A percentile compares a stretch with the other conserved stretches of the same genome.
Conservation (phyloP, 257 asterid species). For the Rehmannia glutinosa region DNA sequence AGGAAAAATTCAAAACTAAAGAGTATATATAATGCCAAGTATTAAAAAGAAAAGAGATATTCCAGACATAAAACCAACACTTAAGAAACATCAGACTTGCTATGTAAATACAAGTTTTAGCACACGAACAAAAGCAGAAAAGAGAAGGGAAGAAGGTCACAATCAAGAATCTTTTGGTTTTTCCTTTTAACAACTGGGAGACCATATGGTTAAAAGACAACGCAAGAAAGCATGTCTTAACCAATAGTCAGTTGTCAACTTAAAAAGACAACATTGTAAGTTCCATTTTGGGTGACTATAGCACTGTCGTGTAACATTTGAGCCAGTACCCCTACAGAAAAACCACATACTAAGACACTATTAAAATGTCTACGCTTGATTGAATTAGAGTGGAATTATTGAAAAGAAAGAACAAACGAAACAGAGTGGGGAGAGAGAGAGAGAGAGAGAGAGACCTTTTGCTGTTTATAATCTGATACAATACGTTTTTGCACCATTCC, state of each 20-base stretch:
- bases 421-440: not conserved
- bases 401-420: not conserved
- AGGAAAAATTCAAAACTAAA: not conserved
- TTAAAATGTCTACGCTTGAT: not conserved
- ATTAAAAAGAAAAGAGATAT: too few species aligned
- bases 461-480: constrained; percentile 65
- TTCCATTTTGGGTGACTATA: not conserved
- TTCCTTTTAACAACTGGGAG: not conserved
- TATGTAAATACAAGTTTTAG: not conserved
- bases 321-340: not conserved
- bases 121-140: not conserved
- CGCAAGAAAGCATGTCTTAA: not conserved
- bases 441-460: constrained; percentile 55
- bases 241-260: not conserved
- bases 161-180: not conserved
- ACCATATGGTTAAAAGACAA: not conserved
- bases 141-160: not conserved
- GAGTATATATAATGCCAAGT: not conserved
- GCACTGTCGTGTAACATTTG: not conserved
- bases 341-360: not conserved
- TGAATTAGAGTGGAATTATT: not conserved
- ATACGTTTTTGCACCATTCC: constrained; percentile 61
- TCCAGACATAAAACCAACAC: too few species aligned
- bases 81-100: not conserved
- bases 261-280: not conserved